Evolutionary conservation across 192 early-diverging fungal genomes (phyloP).

Genomic region (Linnemannia zychae): DNA sequence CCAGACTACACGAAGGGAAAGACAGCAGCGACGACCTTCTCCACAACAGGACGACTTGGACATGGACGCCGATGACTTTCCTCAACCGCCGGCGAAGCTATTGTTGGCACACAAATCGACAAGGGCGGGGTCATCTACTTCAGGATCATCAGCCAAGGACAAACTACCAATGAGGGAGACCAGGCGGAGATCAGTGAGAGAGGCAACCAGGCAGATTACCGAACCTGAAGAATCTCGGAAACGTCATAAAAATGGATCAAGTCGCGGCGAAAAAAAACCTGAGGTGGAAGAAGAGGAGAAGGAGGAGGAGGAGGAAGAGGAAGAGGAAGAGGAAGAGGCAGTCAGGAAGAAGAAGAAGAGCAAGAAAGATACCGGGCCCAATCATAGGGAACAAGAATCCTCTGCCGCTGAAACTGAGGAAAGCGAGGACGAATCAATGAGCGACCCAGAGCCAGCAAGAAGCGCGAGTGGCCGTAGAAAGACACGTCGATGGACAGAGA

Average conservation of each 20-base stretch:
- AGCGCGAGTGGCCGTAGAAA: neutral
- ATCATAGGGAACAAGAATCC: neutral
- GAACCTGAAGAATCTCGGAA: neutral
- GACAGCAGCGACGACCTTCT: neutral
- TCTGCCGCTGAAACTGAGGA: neutral
- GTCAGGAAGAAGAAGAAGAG: neutral
- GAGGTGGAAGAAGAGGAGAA: neutral
- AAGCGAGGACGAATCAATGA: neutral
- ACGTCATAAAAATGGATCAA: neutral
- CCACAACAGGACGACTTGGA: neutral
- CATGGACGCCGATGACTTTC: neutral
- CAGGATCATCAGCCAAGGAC: neutral
- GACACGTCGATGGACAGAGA: conserved; percentile 16
- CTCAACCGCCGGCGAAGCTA: neutral
- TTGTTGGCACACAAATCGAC: neutral
- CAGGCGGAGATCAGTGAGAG: neutral
- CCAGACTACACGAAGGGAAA: neutral
- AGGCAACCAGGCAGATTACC: neutral
- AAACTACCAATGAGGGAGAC: neutral
- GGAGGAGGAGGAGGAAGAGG: neutral
- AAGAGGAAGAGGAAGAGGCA: neutral
- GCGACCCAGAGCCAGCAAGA: neutral
- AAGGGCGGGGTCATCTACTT: neutral
- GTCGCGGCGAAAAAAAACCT: neutral
- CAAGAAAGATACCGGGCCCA: neutral